Conservation (phyloP, 2,329 filamentous ascomycete species). For the Huntiella decipiens region DNA sequence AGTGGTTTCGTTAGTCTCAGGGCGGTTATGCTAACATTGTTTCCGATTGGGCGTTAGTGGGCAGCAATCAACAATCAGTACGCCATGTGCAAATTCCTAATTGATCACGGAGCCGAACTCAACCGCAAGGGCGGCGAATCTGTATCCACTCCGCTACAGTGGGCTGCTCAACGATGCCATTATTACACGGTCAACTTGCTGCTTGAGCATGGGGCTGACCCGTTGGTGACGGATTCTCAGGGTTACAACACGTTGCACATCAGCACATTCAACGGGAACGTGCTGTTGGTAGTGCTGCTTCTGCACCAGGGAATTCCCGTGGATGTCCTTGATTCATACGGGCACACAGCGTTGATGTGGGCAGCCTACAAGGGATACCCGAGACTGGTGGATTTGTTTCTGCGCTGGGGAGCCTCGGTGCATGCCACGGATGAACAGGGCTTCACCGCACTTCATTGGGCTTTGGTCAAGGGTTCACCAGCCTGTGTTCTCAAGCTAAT, state of each 20-base stretch:
- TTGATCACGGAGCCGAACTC: conserved; percentile 69
- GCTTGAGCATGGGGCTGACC: conserved; percentile 79
- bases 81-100: conserved; percentile 87
- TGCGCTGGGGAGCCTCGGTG: conserved; percentile 89
- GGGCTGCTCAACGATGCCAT: conserved; percentile 90
- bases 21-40: conserved; percentile 11
- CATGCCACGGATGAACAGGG: conserved; percentile 80
- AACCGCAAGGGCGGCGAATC: conserved; percentile 94
- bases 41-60: conserved; percentile 43
- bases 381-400: conserved; percentile 73
- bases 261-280: conserved; percentile 91
- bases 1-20: neutral
- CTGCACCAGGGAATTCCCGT: conserved; percentile 92
- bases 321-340: conserved; percentile 72
- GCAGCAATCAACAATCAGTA: conserved; percentile 98
- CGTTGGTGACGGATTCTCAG: conserved; percentile 78
- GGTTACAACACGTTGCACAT: conserved; percentile 97
- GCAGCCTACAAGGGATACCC: conserved; percentile 95
- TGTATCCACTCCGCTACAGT: conserved; percentile 81
- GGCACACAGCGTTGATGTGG: conserved; percentile 96
- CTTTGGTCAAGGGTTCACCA: conserved; percentile 77
- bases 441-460: conserved; percentile 92
- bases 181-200: conserved; percentile 93
- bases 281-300: conserved; percentile 70
- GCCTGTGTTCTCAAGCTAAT: conserved; percentile 83